Conservation (phyloP, 1,284 basidiomycete species). For the Cryptococcus hybrid region DNA sequence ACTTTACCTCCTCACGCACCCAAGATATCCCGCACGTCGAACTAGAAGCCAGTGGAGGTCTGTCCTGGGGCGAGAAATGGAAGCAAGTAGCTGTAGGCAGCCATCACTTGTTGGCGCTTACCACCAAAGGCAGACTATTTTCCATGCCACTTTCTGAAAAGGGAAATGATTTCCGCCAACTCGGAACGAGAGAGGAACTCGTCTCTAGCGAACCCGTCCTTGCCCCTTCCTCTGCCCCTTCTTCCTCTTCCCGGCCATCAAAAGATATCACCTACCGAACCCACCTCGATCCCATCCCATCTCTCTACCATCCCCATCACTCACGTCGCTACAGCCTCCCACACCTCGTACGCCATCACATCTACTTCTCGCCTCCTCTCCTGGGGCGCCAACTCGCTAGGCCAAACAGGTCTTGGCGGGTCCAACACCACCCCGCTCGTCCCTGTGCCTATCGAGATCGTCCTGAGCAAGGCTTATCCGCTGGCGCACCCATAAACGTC, state of each 20-base stretch:
- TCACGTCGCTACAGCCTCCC: conserved; percentile 71
- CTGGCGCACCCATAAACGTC: conserved; percentile 57
- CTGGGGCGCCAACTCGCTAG: conserved; percentile 83
- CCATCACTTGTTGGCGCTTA: conserved; percentile 82
- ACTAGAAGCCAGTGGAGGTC: conserved; percentile 53
- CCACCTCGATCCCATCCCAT: conserved; percentile 74
- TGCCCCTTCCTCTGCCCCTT: background rate
- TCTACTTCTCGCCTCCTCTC: conserved; percentile 74
- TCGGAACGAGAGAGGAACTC: conserved; percentile 64
- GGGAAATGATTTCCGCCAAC: conserved; percentile 83
- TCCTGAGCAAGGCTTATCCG: conserved; percentile 57
- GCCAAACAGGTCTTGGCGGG: conserved; percentile 78
- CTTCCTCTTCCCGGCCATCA: conserved; percentile 27
- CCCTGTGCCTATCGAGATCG: conserved; percentile 80
- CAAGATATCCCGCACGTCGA: conserved; percentile 34
- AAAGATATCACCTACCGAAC: conserved; percentile 68
- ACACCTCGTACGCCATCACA: conserved; percentile 71
- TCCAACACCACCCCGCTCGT: conserved; percentile 68
- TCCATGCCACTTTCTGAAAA: conserved; percentile 70
- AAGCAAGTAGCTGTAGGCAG: conserved; percentile 68
- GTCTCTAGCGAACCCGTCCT: background rate
- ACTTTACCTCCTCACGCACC: conserved; percentile 7
- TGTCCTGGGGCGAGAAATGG: conserved; percentile 62
- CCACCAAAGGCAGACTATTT: conserved; percentile 76
- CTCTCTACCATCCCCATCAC: conserved; percentile 61